A percentile compares a stretch with the other conserved stretches of the same genome.
Evolutionary conservation across 1,284 basidiomycete genomes (phyloP).

Genomic region (Polyporus tsugae): DNA sequence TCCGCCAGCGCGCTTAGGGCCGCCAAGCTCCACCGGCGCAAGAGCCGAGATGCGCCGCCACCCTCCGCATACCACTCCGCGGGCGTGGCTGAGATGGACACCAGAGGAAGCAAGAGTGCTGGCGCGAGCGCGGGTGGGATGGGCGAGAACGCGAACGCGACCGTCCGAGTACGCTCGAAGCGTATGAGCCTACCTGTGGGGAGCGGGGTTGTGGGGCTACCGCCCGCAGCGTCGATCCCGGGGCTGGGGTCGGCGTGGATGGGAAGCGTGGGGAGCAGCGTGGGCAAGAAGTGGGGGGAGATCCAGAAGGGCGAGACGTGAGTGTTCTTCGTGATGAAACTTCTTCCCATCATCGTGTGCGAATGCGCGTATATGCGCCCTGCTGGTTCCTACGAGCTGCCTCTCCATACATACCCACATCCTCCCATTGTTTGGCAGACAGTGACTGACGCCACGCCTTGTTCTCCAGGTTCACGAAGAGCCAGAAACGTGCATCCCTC

Average conservation of each 20-base stretch:
- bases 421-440: neutral
- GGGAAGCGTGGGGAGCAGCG: slow-evolving; percentile 51
- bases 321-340: slow-evolving; percentile 37
- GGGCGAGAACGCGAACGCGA: slow-evolving; percentile 10
- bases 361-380: neutral
- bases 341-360: slow-evolving; percentile 7
- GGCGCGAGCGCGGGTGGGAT: neutral
- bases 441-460: slow-evolving; percentile 9
- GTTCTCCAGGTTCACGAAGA: slow-evolving; percentile 60
- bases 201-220: slow-evolving; percentile 29
- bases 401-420: neutral
- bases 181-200: slow-evolving; percentile 31
- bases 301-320: slow-evolving; percentile 63
- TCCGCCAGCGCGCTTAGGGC: slow-evolving; percentile 29
- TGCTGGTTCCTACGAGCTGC: neutral
- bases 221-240: slow-evolving; percentile 43
- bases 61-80: slow-evolving; percentile 21
- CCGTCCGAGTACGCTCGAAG: slow-evolving; percentile 31
- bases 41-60: slow-evolving; percentile 40
- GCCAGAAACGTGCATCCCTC: slow-evolving; percentile 71
- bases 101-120: neutral
- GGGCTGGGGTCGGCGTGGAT: slow-evolving; percentile 53
- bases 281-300: slow-evolving; percentile 68
- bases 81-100: slow-evolving; percentile 12
- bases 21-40: slow-evolving; percentile 39